A percentile compares a stretch with the other conserved stretches of the same genome.
Evolutionary conservation across 768 basidiomycete species (phyloP).

Genomic region (Podaxis sp.): DNA sequence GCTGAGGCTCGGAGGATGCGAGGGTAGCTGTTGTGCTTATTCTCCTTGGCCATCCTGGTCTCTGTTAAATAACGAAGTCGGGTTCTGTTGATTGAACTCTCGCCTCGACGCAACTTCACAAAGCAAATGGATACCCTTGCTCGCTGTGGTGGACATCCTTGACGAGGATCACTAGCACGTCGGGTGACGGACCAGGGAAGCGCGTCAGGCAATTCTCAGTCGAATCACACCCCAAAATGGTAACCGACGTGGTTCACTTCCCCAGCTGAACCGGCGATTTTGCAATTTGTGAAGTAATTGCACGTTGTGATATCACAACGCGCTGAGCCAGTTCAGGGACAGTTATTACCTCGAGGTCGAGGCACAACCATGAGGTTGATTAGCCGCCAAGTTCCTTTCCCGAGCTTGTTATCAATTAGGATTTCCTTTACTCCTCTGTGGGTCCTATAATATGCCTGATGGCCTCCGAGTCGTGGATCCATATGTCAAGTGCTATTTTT

Average conservation of each 20-base stretch:
- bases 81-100: background rate
- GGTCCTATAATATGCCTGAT: background rate
- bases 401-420: background rate
- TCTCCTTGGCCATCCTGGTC: too few species aligned
- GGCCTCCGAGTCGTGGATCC: background rate
- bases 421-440: background rate
- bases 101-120: background rate
- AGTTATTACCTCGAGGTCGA: background rate
- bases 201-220: background rate
- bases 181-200: background rate
- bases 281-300: background rate
- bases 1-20: too few species aligned
- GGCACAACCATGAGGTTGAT: background rate
- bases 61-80: too few species aligned
- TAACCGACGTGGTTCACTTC: background rate
- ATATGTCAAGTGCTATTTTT: background rate
- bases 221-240: conserved; percentile 6
- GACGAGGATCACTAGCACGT: conserved; percentile 8
- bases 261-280: background rate
- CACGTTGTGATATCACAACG: background rate
- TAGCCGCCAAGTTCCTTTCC: background rate
- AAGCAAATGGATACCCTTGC: background rate
- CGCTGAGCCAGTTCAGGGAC: background rate
- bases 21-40: too few species aligned
- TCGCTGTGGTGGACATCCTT: background rate